Conservation (phyloP, 2,329 filamentous ascomycete genomes). For the Calonectria pseudoturangicola region DNA sequence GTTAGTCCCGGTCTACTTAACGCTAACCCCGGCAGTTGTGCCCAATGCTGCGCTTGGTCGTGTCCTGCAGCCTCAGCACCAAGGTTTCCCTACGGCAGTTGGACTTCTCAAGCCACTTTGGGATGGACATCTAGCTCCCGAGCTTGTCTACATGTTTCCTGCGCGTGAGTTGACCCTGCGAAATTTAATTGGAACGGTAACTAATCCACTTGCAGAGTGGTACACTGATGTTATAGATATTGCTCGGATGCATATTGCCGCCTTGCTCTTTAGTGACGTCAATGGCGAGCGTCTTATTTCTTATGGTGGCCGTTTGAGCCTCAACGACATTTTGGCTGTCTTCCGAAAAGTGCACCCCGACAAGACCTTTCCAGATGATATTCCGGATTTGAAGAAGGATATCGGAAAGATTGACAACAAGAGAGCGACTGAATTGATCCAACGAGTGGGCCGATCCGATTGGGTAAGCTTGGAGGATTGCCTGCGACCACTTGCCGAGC, state of each 20-base stretch:
- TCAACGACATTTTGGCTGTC: constrained; percentile 29
- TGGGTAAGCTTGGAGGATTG: constrained; percentile 30
- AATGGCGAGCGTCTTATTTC: constrained; percentile 20
- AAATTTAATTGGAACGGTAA: not conserved
- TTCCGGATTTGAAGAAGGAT: constrained; percentile 23
- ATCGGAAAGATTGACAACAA: constrained; percentile 15
- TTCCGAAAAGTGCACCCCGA: constrained; percentile 20
- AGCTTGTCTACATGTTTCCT: constrained; percentile 22
- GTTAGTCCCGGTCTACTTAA: not conserved
- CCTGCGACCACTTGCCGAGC: constrained; percentile 18
- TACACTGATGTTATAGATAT: constrained; percentile 31
- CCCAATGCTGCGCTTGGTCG: constrained; percentile 24
- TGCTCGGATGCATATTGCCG: constrained; percentile 20
- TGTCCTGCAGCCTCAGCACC: constrained; percentile 19
- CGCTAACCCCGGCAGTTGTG: constrained; percentile 22
- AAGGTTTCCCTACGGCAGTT: constrained; percentile 27
- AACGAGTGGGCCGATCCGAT: not conserved
- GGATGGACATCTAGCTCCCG: constrained; percentile 21
- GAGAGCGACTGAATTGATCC: constrained; percentile 12
- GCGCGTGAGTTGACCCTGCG: constrained; percentile 17
- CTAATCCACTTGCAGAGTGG: constrained; percentile 21
- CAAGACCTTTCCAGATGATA: constrained; percentile 2
- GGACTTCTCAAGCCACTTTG: constrained; percentile 28
- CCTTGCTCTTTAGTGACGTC: constrained; percentile 26
- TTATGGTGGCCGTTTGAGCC: constrained; percentile 22